phyloP scores from a whole-genome alignment of 768 basidiomycete genomes.

The Lyophyllum decastes region DNA sequence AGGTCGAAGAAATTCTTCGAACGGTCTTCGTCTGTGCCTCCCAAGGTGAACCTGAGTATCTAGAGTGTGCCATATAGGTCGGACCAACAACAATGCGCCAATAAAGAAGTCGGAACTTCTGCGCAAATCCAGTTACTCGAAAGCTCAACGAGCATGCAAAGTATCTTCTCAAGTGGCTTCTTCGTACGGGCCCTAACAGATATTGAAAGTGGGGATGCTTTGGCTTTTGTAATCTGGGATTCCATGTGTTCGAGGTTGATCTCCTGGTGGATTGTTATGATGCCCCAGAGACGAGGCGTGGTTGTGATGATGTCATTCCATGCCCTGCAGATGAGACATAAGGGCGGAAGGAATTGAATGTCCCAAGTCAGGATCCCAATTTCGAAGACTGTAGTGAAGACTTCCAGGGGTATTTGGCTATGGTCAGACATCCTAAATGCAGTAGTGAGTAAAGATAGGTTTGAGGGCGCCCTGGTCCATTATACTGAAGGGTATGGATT shows the following conservation, averaged over 20 bases:
- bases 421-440: constrained; percentile 12
- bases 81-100: constrained; percentile 21
- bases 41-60: constrained; percentile 18
- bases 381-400: constrained; percentile 29
- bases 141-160: constrained; percentile 16
- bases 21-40: background rate
- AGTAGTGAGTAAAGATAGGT: background rate
- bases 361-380: constrained; percentile 28
- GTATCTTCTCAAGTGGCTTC: background rate
- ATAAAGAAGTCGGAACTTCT: constrained; percentile 19
- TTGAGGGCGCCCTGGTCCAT: background rate
- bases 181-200: constrained; percentile 7
- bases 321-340: constrained; percentile 25
- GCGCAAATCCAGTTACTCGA: constrained; percentile 29
- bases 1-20: constrained; percentile 17
- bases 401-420: constrained; percentile 27
- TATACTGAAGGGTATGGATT: background rate
- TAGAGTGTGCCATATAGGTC: constrained; percentile 19
- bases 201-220: constrained; percentile 27
- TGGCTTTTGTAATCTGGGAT: constrained; percentile 27
- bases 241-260: constrained; percentile 9
- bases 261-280: constrained; percentile 20
- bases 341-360: constrained; percentile 25
- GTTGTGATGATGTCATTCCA: constrained; percentile 27
- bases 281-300: constrained; percentile 35